A percentile compares a stretch with the other conserved stretches of the same genome.
phyloP scores from a whole-genome alignment of 2,329 filamentous ascomycete species.

The Curvularia sp. region DNA sequence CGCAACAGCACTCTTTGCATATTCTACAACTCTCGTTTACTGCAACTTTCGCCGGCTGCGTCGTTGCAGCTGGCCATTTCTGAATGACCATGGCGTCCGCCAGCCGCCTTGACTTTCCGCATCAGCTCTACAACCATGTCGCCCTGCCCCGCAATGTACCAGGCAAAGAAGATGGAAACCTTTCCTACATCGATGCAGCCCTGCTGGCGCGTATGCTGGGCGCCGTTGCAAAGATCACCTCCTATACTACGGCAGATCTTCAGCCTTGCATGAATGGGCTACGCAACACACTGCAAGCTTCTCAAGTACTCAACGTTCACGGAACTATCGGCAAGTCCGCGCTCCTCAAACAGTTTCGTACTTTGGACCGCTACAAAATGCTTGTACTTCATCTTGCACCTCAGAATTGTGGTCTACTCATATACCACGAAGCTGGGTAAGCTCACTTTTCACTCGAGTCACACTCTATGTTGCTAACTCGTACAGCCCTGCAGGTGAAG shows the following conservation, averaged over 20 bases:
- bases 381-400: conserved; percentile 57
- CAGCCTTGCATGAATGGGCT: conserved; percentile 23
- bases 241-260: conserved; percentile 18
- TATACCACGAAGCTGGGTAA: conserved; percentile 49
- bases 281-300: conserved; percentile 25
- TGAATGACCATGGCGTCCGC: conserved; percentile 28
- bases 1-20: neutral
- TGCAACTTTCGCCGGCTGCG: conserved; percentile 5
- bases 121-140: conserved; percentile 48
- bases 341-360: conserved; percentile 29
- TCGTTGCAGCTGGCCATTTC: conserved; percentile 7
- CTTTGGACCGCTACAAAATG: conserved; percentile 28
- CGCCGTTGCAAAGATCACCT: conserved; percentile 30
- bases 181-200: conserved; percentile 36
- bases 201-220: conserved; percentile 42
- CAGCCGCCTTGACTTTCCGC: conserved; percentile 21
- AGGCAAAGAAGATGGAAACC: conserved; percentile 42
- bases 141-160: conserved; percentile 52
- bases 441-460: conserved; percentile 22
- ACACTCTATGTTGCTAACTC: conserved; percentile 5
- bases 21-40: neutral
- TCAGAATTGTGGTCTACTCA: conserved; percentile 60
- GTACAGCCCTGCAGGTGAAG: conserved; percentile 16
- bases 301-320: conserved; percentile 32
- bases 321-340: conserved; percentile 33